phyloP scores from a whole-genome alignment of 2,329 filamentous ascomycete genomes.

The Ophiostoma ips region DNA sequence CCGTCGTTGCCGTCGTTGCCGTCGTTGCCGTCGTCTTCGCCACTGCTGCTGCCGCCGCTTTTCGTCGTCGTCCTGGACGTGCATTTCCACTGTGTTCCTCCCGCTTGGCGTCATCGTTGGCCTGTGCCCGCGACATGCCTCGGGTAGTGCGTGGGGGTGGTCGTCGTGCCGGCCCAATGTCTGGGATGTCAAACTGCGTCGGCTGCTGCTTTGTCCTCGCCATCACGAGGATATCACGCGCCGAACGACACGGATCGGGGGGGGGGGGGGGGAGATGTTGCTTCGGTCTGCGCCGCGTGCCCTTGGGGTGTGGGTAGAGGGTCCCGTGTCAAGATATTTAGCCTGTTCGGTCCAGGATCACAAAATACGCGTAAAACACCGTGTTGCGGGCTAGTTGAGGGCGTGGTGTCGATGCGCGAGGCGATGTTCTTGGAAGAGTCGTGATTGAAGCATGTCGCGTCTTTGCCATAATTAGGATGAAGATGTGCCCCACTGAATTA shows the following conservation, averaged over 20 bases:
- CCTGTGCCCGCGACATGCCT: too few species aligned
- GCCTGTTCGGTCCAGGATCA: too few species aligned
- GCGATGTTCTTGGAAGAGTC: background rate
- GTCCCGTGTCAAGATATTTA: background rate
- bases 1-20: background rate
- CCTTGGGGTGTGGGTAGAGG: background rate
- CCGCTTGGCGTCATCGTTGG: too few species aligned
- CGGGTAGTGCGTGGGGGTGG: background rate
- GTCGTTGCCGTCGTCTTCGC: background rate
- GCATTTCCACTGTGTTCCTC: too few species aligned
- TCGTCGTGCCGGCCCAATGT: background rate
- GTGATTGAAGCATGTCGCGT: background rate
- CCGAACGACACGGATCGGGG: background rate
- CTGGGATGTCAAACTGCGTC: background rate
- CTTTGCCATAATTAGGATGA: background rate
- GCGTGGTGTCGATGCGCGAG: background rate
- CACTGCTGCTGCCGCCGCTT: background rate
- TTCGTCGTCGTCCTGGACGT: too few species aligned
- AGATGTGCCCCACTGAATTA: background rate
- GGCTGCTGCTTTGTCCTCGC: background rate
- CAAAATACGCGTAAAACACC: background rate
- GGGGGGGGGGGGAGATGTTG: background rate
- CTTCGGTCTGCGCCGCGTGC: background rate
- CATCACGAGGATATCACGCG: background rate
- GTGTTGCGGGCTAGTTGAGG: background rate